A percentile compares a stretch with the other conserved stretches of the same genome.
Conservation (phyloP, 768 basidiomycete genomes). For the Auriscalpium vulgare region DNA sequence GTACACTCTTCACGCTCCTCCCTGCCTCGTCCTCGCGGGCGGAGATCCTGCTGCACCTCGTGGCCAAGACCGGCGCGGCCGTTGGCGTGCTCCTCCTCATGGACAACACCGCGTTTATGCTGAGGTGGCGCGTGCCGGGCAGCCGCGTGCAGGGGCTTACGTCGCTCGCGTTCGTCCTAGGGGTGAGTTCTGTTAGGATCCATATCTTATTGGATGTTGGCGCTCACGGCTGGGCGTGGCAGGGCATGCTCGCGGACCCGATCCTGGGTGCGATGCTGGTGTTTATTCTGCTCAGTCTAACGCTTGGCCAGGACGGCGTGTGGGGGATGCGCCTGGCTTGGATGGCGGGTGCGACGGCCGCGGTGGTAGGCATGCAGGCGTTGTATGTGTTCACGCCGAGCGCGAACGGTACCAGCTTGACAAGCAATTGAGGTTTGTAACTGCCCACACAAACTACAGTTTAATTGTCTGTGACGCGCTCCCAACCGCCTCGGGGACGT, state of each 20-base stretch:
- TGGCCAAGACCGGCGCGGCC: conserved; percentile 34
- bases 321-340: neutral
- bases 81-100: conserved; percentile 26
- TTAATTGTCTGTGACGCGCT: no score
- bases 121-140: neutral
- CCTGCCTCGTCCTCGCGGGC: conserved; percentile 19
- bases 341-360: neutral
- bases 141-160: neutral
- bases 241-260: neutral
- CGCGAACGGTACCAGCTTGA: no score
- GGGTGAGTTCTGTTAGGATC: neutral
- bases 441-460: no score
- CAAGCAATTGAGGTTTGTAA: no score
- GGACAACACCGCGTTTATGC: conserved; percentile 21
- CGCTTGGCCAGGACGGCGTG: neutral
- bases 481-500: no score
- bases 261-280: neutral
- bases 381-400: neutral
- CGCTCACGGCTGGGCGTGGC: neutral
- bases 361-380: neutral
- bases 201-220: no score
- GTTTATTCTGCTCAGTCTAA: neutral
- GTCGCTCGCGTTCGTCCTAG: neutral
- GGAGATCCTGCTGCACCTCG: conserved; percentile 29
- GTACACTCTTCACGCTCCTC: conserved; percentile 14